Base-by-base conservation (phyloP, 2,329 filamentous ascomycete species). In the Myriosclerotinia curreyana region DNA sequence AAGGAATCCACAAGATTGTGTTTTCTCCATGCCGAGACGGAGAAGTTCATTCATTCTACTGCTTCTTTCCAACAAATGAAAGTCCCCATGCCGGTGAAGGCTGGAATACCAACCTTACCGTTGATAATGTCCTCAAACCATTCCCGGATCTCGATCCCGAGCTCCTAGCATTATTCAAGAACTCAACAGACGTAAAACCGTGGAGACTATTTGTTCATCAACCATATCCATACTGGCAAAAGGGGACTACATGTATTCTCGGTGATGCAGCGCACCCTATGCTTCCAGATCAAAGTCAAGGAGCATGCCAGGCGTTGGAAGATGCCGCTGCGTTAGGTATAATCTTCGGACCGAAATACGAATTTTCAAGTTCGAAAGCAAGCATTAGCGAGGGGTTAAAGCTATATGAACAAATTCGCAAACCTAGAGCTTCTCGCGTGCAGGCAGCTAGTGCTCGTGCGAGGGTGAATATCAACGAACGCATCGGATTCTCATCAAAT, bases 191-290 rank as follows among this genome's bases (percentile, higher is more conserved):
- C 22, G 71, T 74, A 60, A 72, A 74, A 50, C 71, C 70, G 42
- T 73, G 72, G 73, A 56, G 71, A 28, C 60, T 67, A 11, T 66
- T 51, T 31, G 62, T 85, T 22, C 86, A 89, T 72, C 74, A 82
- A 31, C 84, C 84, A 1, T 89, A 88, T 66, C 80, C 81, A 0
- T 83, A 85, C 68, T 77, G 84, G 64, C 75, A 79, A 56, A 81
- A 82, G 68, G 76, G 74, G 17, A 77, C 74, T 28, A 80, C 81
- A 1, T 85, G 82, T 58, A 75, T 89, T 0, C 73, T 90, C 14
- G 87, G 87, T 5, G 87, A 90, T 70, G 86, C 87, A 12, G 86
- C 80, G 1, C 86, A 89, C 69, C 86, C 86, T 1, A 87, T 87
- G 83, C 83, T 88, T 81, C 86, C 86, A 1, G 81, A 89, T 69